Base-by-base conservation (phyloP, 1,284 basidiomycete genomes). In the Rhodotorula sp. region DNA sequence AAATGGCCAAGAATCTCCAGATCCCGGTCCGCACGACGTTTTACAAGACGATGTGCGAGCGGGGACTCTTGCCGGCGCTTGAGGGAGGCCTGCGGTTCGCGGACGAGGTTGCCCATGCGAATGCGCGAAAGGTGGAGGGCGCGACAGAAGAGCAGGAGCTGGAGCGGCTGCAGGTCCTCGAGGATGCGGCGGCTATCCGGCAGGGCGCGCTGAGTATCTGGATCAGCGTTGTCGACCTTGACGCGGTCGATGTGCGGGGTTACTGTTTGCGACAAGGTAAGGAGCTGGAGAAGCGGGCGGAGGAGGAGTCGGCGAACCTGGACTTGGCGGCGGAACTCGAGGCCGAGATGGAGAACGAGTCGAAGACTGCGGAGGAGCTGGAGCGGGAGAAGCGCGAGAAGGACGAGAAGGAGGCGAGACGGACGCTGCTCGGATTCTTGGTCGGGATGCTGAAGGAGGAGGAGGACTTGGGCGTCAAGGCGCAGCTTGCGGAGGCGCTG, bases 1-100 rank as follows among this genome's bases (percentile, higher is more conserved):
- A 89, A 55, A 96, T 98, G 90, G 94, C 92, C 73, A 99, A 98
- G 84, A 93, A 93, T 78, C 89, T 98, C 20, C 95, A 98, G 79
- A 84, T 97, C 11, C 89, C 90, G 9, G 86, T 89, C 27, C 89
- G 96, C 46, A 85, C 96, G 78, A 83, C 86, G 8, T 87, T 99
- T n/a, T 98, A 96, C 82, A 89, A 93, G 61, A 85, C 88, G 3
- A 85, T 99, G 15, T 87, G 94, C 62, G 94, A 98, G 72, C 87
- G 90, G 20, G 95, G 94, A 0, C 84, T 98, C 57, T 82, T 98
- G 13, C 89, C 89, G 70, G 90, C 90, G n/a, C 87, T 95, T 29
- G 92, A 97, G 78, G 97, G 91, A 47, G 81, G 80, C 9, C 73
- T 83, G 34, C 66, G 56, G 47, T 62, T 62, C 32, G 48, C 59